Conservation (phyloP, 768 basidiomycete genomes). For the Russula lepida region DNA sequence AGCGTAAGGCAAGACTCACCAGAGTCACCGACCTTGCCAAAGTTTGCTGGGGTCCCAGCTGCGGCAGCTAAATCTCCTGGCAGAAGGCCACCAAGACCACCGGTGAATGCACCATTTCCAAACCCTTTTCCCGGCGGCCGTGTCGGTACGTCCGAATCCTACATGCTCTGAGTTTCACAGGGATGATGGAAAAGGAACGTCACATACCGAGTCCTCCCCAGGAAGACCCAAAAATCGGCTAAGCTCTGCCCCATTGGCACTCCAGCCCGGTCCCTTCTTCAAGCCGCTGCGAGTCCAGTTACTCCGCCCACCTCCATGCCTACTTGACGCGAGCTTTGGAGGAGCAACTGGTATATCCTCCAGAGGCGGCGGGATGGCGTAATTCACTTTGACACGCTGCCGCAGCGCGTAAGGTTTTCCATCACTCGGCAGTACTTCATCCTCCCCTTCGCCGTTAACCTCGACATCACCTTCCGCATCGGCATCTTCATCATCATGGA, state of each 20-base stretch:
- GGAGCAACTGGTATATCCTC: constrained; percentile 56
- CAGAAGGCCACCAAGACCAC: constrained; percentile 51
- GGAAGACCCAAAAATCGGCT: constrained; percentile 70
- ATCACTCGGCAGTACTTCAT: constrained; percentile 42
- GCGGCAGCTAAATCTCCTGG: constrained; percentile 54
- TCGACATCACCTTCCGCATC: constrained; percentile 33
- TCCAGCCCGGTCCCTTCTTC: constrained; percentile 60
- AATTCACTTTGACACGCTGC: constrained; percentile 60
- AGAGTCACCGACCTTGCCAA: constrained; percentile 77
- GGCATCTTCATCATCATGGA: constrained; percentile 32
- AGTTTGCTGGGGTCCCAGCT: constrained; percentile 74
- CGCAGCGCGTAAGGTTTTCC: constrained; percentile 59
- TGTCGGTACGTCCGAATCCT: constrained; percentile 68
- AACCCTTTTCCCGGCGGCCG: constrained; percentile 64
- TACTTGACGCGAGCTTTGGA: constrained; percentile 27
- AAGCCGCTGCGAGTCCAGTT: constrained; percentile 29
- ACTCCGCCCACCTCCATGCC: constrained; percentile 30
- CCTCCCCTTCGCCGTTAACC: constrained; percentile 33
- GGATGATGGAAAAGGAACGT: not conserved
- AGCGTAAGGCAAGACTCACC: constrained; percentile 33
- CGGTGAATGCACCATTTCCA: constrained; percentile 35
- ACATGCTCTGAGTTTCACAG: constrained; percentile 4
- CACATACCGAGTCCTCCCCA: constrained; percentile 55
- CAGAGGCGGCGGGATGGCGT: constrained; percentile 72
- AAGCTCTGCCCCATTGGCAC: constrained; percentile 68